These are phyloP conservation scores for Cercospora beticola DNA, from an alignment of 2,329 filamentous ascomycete genomes.

Conservation along the genomic window DNA sequence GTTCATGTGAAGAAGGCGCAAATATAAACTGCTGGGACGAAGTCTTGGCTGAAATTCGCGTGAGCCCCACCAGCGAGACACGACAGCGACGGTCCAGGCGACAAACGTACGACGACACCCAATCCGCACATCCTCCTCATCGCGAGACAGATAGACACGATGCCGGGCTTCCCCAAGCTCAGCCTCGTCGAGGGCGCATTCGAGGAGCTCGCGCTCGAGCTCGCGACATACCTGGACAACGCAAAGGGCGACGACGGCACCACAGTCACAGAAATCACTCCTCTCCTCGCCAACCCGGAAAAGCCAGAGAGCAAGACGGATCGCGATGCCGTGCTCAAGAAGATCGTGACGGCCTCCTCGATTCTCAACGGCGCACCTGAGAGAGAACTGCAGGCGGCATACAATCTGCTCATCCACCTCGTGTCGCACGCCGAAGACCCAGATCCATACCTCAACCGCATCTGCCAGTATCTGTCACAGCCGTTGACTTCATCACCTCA, in stretches of 20 bases:
- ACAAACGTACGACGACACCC: not conserved
- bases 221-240: conserved; percentile 88
- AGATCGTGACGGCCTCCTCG: conserved; percentile 77
- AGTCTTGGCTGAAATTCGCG: conserved; percentile 9
- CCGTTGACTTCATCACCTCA: conserved; percentile 82
- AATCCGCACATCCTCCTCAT: not conserved
- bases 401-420: conserved; percentile 95
- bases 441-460: conserved; percentile 79
- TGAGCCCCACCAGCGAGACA: conserved; percentile 7
- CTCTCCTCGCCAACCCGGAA: conserved; percentile 60
- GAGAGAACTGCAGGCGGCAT: conserved; percentile 93
- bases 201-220: conserved; percentile 87
- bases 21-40: conserved; percentile 3
- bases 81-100: not conserved
- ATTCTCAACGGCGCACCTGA: conserved; percentile 83
- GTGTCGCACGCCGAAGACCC: conserved; percentile 81
- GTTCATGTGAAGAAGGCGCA: not conserved
- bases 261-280: conserved; percentile 64
- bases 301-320: conserved; percentile 58
- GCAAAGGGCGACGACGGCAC: conserved; percentile 64
- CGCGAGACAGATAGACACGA: conserved; percentile 37
- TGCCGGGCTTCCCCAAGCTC: conserved; percentile 62
- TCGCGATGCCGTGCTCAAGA: conserved; percentile 82
- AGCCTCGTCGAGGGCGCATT: conserved; percentile 86
- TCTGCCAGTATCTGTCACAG: conserved; percentile 86